Conservation (phyloP, 2,329 filamentous ascomycete species). For the Nemania sp. region DNA sequence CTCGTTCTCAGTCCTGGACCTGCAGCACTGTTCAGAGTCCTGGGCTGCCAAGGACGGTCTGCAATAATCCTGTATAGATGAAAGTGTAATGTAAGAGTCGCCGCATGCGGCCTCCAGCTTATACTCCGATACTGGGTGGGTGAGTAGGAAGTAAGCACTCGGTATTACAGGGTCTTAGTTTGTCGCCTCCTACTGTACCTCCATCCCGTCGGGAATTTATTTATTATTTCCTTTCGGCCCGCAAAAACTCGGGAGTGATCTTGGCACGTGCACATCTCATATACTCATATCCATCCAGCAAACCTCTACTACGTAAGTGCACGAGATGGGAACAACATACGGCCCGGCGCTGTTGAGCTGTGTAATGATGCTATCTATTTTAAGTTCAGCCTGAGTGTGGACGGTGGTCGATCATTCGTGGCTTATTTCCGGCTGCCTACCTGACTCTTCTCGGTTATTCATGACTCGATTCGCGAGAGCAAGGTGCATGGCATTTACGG, state of each 20-base stretch:
- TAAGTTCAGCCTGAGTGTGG: slow-evolving; percentile 25
- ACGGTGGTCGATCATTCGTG: slow-evolving; percentile 6
- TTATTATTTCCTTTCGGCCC: not conserved
- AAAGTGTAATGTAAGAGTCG: not conserved
- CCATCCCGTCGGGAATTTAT: not conserved
- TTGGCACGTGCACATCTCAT: slow-evolving; percentile 20
- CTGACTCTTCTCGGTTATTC: not conserved
- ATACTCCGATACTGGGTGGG: too few species aligned
- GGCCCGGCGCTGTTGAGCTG: not conserved
- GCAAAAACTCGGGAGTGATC: slow-evolving; percentile 15
- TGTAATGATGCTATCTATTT: too few species aligned
- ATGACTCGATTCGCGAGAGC: not conserved
- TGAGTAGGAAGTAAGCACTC: not conserved
- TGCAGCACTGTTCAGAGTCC: too few species aligned
- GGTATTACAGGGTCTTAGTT: slow-evolving; percentile 5
- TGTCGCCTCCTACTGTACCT: not conserved
- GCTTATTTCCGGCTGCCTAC: slow-evolving; percentile 10
- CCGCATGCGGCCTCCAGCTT: not conserved
- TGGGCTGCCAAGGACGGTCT: not conserved
- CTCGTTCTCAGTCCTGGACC: not conserved
- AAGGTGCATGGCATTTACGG: not conserved
- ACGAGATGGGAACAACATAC: slow-evolving; percentile 9
- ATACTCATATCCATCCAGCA: too few species aligned
- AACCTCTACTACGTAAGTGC: too few species aligned
- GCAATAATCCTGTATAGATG: not conserved